Base-by-base conservation (phyloP, 768 basidiomycete genomes). In the Pleurotus citrinopileatus region DNA sequence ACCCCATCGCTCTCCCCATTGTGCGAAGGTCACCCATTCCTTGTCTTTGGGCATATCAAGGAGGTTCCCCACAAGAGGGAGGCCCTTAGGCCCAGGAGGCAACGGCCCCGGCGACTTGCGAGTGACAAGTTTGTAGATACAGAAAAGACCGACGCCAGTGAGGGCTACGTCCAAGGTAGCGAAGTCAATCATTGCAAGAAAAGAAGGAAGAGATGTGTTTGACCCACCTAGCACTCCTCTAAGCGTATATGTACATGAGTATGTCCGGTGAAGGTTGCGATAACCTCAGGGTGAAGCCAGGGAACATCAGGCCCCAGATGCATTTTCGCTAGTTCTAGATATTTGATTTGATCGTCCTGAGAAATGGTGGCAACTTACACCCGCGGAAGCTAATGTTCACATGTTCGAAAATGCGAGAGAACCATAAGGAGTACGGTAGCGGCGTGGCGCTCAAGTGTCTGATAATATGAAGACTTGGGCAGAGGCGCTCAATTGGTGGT, bases 21-120 rank as follows among this genome's bases (percentile, higher is more conserved):
- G 60, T 2, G 68, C 47, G 52, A 71, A 72, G 12, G 52, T 60
- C 26, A 66, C 28, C 67, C 69, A 73, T 4, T 47, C 51, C 27
- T 61, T 56, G 6, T 59, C 55, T 1, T 19, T 19, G 2, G 72
- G 65, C 52, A 74, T 57, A 28, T 69, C 62, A 17, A 68, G 57
- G 8, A 72, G 45, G 52, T 69, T 76, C 1, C 71, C 76, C 2
- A 75, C 42, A 9, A 75, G 20, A 10, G 75, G 74, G 44, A 73
- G 66, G 13, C 65, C 67, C 13, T 47, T 56, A 0, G 75, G 75
- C 2, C 75, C 76, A 2, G 74, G 74, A 27, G 72, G 72, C 1
- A 73, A 53, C 2, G 64, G 37, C 6, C 55, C 55, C n/a, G 8
- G 12, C 5, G 27, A 32, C 57, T 29, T 40, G 63, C 42, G 71